A percentile compares a stretch with the other conserved stretches of the same genome.
These are phyloP conservation scores for Potentilla sterilis DNA, from an alignment of 306 rosid genomes.

Conservation along the genomic window DNA sequence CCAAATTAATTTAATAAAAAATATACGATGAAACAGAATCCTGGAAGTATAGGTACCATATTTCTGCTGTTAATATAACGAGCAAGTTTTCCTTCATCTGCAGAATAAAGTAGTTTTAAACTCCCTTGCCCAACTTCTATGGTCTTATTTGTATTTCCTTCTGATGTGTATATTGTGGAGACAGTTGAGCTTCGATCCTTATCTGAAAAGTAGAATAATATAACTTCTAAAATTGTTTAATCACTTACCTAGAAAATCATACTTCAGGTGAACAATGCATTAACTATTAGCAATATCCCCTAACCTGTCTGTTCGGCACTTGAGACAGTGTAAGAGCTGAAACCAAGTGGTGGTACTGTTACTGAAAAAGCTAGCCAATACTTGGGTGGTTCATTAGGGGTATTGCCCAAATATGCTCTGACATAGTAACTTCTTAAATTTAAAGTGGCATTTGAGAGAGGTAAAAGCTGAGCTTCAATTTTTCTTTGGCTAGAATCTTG, in stretches of 20 bases:
- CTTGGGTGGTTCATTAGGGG: constrained; percentile 46
- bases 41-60: constrained; percentile 40
- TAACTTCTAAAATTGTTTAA: constrained; percentile 8
- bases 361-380: constrained; percentile 79
- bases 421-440: constrained; percentile 51
- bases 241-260: constrained; percentile 24
- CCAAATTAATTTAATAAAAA: background rate
- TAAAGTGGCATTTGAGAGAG: constrained; percentile 48
- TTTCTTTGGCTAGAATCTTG: constrained; percentile 65
- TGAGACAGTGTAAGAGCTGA: constrained; percentile 71
- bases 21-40: constrained; percentile 18
- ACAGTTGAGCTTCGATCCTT: constrained; percentile 46
- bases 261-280: constrained; percentile 8
- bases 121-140: constrained; percentile 65
- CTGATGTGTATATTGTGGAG: constrained; percentile 30
- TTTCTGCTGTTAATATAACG: constrained; percentile 51
- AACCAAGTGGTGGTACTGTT: constrained; percentile 80
- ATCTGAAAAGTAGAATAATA: constrained; percentile 17
- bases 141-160: constrained; percentile 31
- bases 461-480: constrained; percentile 74
- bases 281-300: constrained; percentile 2
- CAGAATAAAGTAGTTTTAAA: constrained; percentile 64
- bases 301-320: constrained; percentile 34
- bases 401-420: constrained; percentile 58
- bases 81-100: constrained; percentile 50